Percentiles rank a stretch among this genome's conserved stretches.
These are phyloP conservation scores for Arthrinium puccinioides DNA, from an alignment of 2,329 filamentous ascomycete species.

Conservation along the genomic window DNA sequence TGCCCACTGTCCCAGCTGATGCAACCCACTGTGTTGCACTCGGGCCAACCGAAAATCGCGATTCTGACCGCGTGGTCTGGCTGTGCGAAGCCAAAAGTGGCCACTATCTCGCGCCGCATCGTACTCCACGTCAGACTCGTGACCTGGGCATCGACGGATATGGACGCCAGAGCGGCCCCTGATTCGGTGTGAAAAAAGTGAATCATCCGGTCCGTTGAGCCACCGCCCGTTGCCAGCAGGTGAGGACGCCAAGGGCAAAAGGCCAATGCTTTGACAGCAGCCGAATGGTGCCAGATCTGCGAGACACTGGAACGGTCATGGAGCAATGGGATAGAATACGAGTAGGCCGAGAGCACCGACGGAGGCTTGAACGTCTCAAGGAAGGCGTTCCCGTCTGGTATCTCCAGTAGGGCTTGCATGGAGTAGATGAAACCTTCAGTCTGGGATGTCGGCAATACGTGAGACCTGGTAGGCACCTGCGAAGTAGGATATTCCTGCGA, in stretches of 20 bases:
- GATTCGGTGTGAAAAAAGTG: constrained; percentile 89
- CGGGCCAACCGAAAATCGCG: constrained; percentile 91
- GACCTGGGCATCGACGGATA: constrained; percentile 87
- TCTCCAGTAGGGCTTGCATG: no score
- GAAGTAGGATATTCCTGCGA: no score
- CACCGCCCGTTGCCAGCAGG: constrained; percentile 83
- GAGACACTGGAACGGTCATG: constrained; percentile 52
- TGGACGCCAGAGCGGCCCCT: constrained; percentile 78
- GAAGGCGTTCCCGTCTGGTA: no score
- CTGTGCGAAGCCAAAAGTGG: constrained; percentile 89
- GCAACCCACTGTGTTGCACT: constrained; percentile 75
- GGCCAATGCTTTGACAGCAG: constrained; percentile 92
- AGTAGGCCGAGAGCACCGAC: background rate
- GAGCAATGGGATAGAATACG: constrained; percentile 27
- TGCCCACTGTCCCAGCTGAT: constrained; percentile 78
- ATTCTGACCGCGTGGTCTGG: constrained; percentile 85
- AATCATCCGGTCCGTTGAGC: constrained; percentile 90
- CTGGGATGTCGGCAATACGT: no score
- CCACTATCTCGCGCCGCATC: constrained; percentile 78
- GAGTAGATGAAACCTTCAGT: no score
- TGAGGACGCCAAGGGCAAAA: constrained; percentile 92
- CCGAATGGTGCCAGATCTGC: constrained; percentile 71
- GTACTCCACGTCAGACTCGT: constrained; percentile 88
- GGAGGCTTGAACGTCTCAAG: no score
- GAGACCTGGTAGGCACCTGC: no score